Conservation (phyloP, 1,139 yeast species). For the Zhuliangozyma blackwelliae region DNA sequence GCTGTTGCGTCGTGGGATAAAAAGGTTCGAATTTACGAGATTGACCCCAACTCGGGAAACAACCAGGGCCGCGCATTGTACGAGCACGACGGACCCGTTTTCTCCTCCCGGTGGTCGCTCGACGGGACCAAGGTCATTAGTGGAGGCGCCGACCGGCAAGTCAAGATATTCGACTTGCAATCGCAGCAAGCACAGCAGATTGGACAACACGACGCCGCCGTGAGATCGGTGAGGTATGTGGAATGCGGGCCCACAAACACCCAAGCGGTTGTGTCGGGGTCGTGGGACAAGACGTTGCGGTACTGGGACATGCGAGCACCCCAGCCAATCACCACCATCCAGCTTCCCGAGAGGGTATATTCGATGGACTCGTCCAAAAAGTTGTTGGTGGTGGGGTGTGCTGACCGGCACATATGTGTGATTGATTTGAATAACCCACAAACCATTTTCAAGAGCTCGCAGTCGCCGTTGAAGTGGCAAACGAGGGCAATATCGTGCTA, state of each 20-base stretch:
- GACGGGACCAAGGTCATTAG: constrained; percentile 88
- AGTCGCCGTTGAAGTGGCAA: constrained; percentile 90
- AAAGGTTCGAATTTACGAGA: constrained; percentile 89
- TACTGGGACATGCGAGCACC: constrained; percentile 94
- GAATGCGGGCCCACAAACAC: constrained; percentile 79
- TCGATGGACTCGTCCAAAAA: constrained; percentile 82
- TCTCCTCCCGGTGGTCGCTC: constrained; percentile 72
- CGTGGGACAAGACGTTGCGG: constrained; percentile 93
- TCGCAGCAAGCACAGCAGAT: constrained; percentile 80
- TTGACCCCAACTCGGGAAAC: constrained; percentile 59
- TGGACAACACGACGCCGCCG: constrained; percentile 84
- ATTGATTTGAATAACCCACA: constrained; percentile 83
- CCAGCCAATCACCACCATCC: constrained; percentile 75
- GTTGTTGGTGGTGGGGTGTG: constrained; percentile 85
- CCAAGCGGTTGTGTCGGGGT: constrained; percentile 85
- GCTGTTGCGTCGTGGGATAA: constrained; percentile 95
- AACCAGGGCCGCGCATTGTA: constrained; percentile 85
- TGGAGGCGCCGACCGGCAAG: constrained; percentile 93
- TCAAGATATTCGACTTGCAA: constrained; percentile 76
- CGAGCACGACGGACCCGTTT: constrained; percentile 88
- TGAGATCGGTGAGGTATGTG: constrained; percentile 68
- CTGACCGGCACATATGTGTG: constrained; percentile 77
- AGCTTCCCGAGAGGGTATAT: constrained; percentile 87
- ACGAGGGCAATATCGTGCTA: constrained; percentile 80
- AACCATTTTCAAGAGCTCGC: constrained; percentile 65